Base-by-base conservation (phyloP, 225 moss, liverwort and hornwort genomes). In the Bryum argenteum region DNA sequence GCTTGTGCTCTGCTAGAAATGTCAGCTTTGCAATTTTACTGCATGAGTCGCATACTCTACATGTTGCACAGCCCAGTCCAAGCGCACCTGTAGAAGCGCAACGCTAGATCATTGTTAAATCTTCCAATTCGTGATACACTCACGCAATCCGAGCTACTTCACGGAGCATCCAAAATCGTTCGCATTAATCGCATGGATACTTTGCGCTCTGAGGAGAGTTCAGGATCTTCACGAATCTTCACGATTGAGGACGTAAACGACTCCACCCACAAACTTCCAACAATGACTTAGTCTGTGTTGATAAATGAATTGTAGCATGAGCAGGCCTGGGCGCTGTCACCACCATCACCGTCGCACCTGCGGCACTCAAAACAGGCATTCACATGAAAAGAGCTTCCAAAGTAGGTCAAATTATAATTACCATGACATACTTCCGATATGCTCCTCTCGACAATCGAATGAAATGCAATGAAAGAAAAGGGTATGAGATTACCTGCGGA, bases 161-260 rank as follows among this genome's bases (percentile, higher is more conserved):
- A 93, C 85, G 40, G 95, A 91, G 82, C 93, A 93, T 69, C 95
- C 95, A 81, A 91, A 96, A 78, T 96, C 95, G 83, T 96, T 96
- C 63, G 89, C 95, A 80, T 93, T 93, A 65, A 96, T 89, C 71
- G 18, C 71, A 81, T 39, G 57, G 66, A 39, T 61, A 70, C 48
- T 48, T 33, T 56, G 61, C 76, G 77, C 54, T 33, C 52, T 78
- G 69, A 78, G 80, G 70, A n/a, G n/a, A n/a, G n/a, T 21, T 60
- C 26, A 55, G 47, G 15, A 58, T 38, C n/a, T n/a, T 38, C 43
- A 69, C 19, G 54, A 12, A 19, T 20, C 6, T 47, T 54, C 65
- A 66, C 20, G 19, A 55, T n/a, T 19, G 45, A 55, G 17, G 39
- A 50, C 23, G 13, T 45, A 75, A 71, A 18, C 24, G 14, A 17